Conservation (phyloP, 164 flowering plant genomes). For the Vitis labrusca region DNA sequence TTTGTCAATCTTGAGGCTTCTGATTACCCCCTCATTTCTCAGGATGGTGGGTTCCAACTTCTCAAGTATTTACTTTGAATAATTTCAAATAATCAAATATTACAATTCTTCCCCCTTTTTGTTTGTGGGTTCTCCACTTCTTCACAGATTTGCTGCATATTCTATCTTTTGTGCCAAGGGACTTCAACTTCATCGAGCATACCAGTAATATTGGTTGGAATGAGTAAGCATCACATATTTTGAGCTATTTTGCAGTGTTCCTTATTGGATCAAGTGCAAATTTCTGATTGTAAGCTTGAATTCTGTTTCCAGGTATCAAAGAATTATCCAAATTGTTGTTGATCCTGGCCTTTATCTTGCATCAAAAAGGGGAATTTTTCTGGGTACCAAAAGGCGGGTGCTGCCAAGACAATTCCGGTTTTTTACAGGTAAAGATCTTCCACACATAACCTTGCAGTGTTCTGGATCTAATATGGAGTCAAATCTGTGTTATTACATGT, state of each 20-base stretch:
- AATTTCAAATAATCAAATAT: not conserved
- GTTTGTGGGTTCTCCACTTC: not conserved
- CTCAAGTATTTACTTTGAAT: not conserved
- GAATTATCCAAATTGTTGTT: slow-evolving; percentile 26
- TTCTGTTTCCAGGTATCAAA: slow-evolving; percentile 24
- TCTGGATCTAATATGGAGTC: no score
- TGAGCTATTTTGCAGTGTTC: not conserved
- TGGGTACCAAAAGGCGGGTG: slow-evolving; percentile 24
- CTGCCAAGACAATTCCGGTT: slow-evolving; percentile 36
- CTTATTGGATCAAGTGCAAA: not conserved
- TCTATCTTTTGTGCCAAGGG: slow-evolving; percentile 45
- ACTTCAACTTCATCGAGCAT: slow-evolving; percentile 42
- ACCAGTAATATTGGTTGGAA: slow-evolving; percentile 21
- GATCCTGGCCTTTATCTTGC: slow-evolving; percentile 34
- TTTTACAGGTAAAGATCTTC: not conserved
- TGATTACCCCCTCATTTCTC: slow-evolving; percentile 56
- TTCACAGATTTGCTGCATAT: slow-evolving; percentile 54
- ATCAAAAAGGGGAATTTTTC: no score
- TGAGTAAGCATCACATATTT: slow-evolving; percentile 26
- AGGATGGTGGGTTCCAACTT: slow-evolving; percentile 39
- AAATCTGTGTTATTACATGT: no score
- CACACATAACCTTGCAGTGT: no score
- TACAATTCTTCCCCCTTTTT: not conserved
- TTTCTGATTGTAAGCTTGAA: not conserved
- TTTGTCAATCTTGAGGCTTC: slow-evolving; percentile 45